Base-by-base conservation (phyloP, 768 basidiomycete species). In the Postia placenta region DNA sequence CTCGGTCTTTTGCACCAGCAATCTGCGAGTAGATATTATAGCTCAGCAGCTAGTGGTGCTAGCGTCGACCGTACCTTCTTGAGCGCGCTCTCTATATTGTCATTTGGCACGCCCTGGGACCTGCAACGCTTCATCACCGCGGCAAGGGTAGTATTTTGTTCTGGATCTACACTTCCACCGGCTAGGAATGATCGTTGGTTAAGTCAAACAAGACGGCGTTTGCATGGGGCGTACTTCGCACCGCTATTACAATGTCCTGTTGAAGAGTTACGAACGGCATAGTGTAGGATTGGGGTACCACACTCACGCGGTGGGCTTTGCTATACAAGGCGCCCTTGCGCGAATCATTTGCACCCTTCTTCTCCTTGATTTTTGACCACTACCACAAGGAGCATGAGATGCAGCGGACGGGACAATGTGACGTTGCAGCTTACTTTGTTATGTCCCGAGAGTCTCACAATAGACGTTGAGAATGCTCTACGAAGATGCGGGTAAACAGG, bases 361-460 rank as follows among this genome's bases (percentile, higher is more conserved):
- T 77, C 48, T 81, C 75, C 60, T 85, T 84, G 59, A 86, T 86
- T 73, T 86, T 86, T 0, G 84, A 84, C 84, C 83, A 86, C 84
- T 86, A 51, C 9, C 36, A 14, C 38, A 20, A 4, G 15, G 9
- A 26, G 9, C 12, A 28, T 30, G 15, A 41, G n/a, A 15, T 12
- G 27, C 35, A 9, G 11, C 9, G 11, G 20, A 11, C 35, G 19
- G 12, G 22, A 37, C 24, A 14, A 38, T 15, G 4, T 2, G 39
- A 17, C n/a, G n/a, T 20, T 36, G 15, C 11, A 6, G 11, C 52
- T 17, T 47, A 74, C 73, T 59, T 74, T 74, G 61, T 59, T 74
- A 46, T 74, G 72, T 27, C 73, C 72, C 0, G 73, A 63, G 12
- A 63, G 49, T 24, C 45, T 40, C 22, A 47, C 42, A n/a, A 57